phyloP scores from a whole-genome alignment of 768 basidiomycete genomes.

The Suillus tomentosus region DNA sequence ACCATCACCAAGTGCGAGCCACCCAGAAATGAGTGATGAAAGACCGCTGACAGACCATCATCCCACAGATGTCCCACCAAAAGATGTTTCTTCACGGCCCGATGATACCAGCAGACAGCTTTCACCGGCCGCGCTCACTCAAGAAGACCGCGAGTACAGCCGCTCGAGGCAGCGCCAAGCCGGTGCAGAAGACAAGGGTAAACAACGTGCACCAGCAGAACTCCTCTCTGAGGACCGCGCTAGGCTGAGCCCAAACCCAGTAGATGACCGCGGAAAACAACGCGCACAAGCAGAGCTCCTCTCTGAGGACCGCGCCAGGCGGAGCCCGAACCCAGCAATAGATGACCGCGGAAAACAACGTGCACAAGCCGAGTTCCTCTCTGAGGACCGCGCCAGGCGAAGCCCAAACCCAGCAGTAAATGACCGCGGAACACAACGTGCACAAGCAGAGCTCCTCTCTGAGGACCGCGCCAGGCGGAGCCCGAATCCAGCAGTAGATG shows the following conservation, averaged over 20 bases:
- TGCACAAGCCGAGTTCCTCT: background rate
- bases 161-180: background rate
- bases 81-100: background rate
- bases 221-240: background rate
- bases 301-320: background rate
- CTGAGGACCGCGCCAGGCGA: background rate
- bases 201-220: slow-evolving; percentile 4
- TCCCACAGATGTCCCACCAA: background rate
- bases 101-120: slow-evolving; percentile 3
- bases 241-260: background rate
- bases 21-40: background rate
- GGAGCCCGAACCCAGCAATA: background rate
- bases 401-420: background rate
- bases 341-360: slow-evolving; percentile 6
- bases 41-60: background rate
- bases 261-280: slow-evolving; percentile 2
- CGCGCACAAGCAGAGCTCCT: background rate
- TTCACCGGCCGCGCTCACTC: background rate
- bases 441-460: background rate
- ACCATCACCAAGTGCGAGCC: background rate
- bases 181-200: background rate
- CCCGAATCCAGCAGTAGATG: background rate
- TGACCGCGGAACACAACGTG: slow-evolving; percentile 1
- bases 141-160: background rate
- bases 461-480: background rate